Percentiles rank a stretch among this genome's conserved stretches.
Conservation (phyloP, 257 asterid species). For the Asclepias syriaca region DNA sequence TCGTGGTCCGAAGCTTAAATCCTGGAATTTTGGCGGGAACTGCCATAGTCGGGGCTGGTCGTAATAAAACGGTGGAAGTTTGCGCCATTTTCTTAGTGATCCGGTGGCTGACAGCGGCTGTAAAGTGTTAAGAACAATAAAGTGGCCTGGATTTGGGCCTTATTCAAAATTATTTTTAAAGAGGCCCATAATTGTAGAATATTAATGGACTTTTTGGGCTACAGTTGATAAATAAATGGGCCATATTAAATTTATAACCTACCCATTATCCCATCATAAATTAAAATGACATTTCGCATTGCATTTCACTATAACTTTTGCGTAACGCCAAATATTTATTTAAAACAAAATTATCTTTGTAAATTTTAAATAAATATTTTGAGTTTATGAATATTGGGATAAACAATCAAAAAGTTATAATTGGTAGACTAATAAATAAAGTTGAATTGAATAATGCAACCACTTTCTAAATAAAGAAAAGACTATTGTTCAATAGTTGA, state of each 20-base stretch:
- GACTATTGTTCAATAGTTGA: not conserved
- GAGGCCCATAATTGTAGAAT: not conserved
- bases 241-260: not conserved
- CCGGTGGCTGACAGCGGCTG: not conserved
- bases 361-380: too few relatives aligned
- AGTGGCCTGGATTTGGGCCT: not conserved
- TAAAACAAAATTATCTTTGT: too few relatives aligned
- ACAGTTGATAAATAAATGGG: not conserved
- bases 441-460: not conserved
- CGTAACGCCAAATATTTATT: too few relatives aligned
- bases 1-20: conserved; percentile 12
- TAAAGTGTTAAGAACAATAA: not conserved
- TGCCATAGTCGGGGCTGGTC: conserved; percentile 24
- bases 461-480: not conserved
- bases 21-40: conserved; percentile 39
- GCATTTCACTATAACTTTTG: too few relatives aligned
- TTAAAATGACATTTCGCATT: too few relatives aligned
- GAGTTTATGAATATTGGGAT: too few relatives aligned
- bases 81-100: conserved; percentile 18
- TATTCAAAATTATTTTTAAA: not conserved
- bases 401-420: too few relatives aligned
- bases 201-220: not conserved
- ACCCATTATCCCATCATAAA: not conserved
- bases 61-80: conserved; percentile 6
- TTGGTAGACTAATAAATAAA: too few relatives aligned